A percentile compares a stretch with the other conserved stretches of the same genome.
phyloP scores from a whole-genome alignment of 1,284 basidiomycete species.

The Fomitopsis betulina region DNA sequence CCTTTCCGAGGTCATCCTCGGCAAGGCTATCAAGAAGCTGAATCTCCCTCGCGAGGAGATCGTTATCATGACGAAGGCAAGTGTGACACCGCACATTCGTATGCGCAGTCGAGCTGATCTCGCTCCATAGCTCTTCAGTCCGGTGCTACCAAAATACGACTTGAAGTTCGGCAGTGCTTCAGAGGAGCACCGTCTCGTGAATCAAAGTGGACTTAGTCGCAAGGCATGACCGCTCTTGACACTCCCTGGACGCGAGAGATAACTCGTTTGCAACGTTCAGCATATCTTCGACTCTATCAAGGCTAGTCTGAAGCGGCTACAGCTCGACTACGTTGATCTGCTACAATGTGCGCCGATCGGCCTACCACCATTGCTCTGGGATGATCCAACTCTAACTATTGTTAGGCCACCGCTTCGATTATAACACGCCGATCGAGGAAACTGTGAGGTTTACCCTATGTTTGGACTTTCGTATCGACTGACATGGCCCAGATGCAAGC shows the following conservation, averaged over 20 bases:
- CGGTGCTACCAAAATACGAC: neutral
- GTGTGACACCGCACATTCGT: neutral
- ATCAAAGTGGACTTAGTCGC: conserved; percentile 22
- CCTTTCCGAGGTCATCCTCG: conserved; percentile 49
- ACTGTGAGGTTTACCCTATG: conserved; percentile 12
- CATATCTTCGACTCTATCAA: conserved; percentile 40
- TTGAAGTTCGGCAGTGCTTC: neutral
- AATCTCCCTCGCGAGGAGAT: conserved; percentile 51
- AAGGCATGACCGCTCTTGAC: conserved; percentile 17
- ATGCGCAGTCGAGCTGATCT: neutral
- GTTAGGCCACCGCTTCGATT: conserved; percentile 25
- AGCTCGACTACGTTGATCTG: conserved; percentile 34
- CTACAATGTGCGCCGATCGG: conserved; percentile 25
- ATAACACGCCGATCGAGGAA: conserved; percentile 26
- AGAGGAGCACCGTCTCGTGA: conserved; percentile 18
- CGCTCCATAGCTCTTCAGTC: neutral
- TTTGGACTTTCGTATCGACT: too few relatives aligned
- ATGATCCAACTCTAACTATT: neutral
- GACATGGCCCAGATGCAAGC: conserved; percentile 43
- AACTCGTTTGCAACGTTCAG: conserved; percentile 15
- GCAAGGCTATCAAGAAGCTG: conserved; percentile 53
- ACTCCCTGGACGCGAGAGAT: neutral
- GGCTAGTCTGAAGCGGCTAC: conserved; percentile 33
- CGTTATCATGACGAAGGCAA: conserved; percentile 53
- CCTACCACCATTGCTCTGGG: too few relatives aligned